These are phyloP conservation scores for Tanacetum coccineum DNA, from an alignment of 129 eudicot genomes.

Conservation along the genomic window DNA sequence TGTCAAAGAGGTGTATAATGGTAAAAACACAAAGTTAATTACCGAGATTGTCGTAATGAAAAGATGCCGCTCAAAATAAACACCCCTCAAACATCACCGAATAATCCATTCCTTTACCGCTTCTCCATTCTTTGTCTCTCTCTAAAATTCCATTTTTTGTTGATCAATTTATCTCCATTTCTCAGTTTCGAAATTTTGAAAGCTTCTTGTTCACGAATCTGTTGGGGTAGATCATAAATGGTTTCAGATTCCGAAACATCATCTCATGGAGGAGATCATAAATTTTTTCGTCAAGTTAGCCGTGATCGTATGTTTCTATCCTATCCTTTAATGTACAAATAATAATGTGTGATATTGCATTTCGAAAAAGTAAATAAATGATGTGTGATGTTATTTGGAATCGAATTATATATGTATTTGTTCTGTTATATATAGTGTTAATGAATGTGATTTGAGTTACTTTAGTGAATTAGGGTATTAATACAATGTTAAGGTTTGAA, in stretches of 20 bases:
- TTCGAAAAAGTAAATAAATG: neutral
- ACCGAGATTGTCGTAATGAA: constrained; percentile 7
- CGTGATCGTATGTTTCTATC: constrained; percentile 62
- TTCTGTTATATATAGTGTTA: neutral
- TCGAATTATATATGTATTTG: neutral
- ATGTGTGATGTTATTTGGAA: neutral
- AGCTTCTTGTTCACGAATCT: neutral
- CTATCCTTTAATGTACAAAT: neutral
- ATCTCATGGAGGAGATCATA: constrained; percentile 68
- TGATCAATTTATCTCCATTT: constrained; percentile 18
- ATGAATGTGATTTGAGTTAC: neutral
- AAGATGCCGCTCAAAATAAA: constrained; percentile 23
- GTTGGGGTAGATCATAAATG: constrained; percentile 11
- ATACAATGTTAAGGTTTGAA: no score
- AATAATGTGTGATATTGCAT: neutral
- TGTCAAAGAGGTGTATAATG: neutral
- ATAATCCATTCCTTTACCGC: constrained; percentile 19
- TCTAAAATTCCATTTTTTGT: constrained; percentile 11
- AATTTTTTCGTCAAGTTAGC: constrained; percentile 76
- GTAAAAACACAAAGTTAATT: neutral
- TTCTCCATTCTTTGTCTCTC: constrained; percentile 17
- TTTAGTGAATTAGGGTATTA: neutral
- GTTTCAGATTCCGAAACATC: constrained; percentile 68
- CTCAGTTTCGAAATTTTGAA: neutral
- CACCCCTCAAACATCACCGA: constrained; percentile 6